Evolutionary conservation across 176 grass and related monocot species (phyloP).

Genomic region (Musa acuminata): DNA sequence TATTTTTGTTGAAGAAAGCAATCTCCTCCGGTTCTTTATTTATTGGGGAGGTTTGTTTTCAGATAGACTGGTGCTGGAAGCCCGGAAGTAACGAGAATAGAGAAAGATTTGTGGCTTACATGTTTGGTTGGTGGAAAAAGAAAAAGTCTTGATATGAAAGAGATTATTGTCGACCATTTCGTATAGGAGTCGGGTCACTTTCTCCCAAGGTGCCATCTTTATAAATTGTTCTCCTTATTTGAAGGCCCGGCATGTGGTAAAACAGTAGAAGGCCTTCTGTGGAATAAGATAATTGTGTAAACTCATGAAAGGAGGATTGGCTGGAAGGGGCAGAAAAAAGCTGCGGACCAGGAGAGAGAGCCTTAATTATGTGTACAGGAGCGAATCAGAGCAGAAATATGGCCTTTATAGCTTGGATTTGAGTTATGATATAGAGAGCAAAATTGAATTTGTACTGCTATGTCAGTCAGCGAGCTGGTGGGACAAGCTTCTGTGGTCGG

Average conservation of each 20-base stretch:
- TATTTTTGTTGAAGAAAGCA: background rate
- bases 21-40: background rate
- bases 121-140: background rate
- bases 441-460: too few species aligned
- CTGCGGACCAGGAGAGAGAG: background rate
- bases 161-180: background rate
- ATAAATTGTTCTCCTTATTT: background rate
- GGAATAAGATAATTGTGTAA: background rate
- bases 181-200: background rate
- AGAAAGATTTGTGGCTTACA: background rate
- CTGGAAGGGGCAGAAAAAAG: background rate
- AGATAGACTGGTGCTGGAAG: background rate
- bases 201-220: background rate
- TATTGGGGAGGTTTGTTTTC: background rate
- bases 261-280: background rate
- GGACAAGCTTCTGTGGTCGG: too few species aligned
- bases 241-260: background rate
- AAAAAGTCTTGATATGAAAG: background rate
- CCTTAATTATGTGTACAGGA: background rate
- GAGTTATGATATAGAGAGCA: too few species aligned
- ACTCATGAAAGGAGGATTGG: background rate
- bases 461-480: too few species aligned
- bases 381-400: background rate
- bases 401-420: background rate
- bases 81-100: background rate